Percentiles rank a stretch among this genome's conserved stretches.
Evolutionary conservation across 371 early-diverging fungal species (phyloP).

Genomic region (Circinella minor): DNA sequence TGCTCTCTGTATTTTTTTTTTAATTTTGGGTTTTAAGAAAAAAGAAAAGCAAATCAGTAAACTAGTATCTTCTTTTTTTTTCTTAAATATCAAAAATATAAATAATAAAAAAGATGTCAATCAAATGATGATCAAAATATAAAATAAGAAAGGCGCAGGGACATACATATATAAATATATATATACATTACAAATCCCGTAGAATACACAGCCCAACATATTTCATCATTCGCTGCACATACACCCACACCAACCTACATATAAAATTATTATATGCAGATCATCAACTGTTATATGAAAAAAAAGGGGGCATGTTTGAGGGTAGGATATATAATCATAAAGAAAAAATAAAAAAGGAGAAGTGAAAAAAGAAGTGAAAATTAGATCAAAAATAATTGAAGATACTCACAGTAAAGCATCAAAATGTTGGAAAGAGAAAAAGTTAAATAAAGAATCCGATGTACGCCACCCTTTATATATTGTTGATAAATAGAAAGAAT

Average conservation of each 20-base stretch:
- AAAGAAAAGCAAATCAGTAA: conserved; percentile 1
- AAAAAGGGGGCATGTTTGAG: too few relatives aligned
- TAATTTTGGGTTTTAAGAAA: not conserved
- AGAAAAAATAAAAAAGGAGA: not conserved
- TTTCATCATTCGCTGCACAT: not conserved
- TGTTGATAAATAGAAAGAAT: not conserved
- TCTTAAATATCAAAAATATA: not conserved
- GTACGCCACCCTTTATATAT: conserved; percentile 18
- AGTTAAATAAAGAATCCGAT: conserved; percentile 8
- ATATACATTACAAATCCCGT: too few relatives aligned
- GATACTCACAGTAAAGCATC: conserved; percentile 14
- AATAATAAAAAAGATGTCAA: conserved; percentile 15
- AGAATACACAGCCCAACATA: too few relatives aligned
- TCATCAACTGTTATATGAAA: too few relatives aligned
- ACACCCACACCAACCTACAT: too few relatives aligned
- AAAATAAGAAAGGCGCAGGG: conserved; percentile 2
- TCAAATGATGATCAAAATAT: conserved; percentile 11
- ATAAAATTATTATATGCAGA: too few relatives aligned
- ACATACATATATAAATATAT: not conserved
- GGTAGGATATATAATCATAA: too few relatives aligned
- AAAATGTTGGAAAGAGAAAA: conserved; percentile 11
- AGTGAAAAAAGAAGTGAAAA: not conserved
- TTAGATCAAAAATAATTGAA: not conserved
- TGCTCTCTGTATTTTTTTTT: too few relatives aligned
- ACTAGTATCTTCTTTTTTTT: not conserved